Percentiles rank a stretch among this genome's conserved stretches.
Conservation (phyloP, 768 basidiomycete species). For the Russula olivacea region DNA sequence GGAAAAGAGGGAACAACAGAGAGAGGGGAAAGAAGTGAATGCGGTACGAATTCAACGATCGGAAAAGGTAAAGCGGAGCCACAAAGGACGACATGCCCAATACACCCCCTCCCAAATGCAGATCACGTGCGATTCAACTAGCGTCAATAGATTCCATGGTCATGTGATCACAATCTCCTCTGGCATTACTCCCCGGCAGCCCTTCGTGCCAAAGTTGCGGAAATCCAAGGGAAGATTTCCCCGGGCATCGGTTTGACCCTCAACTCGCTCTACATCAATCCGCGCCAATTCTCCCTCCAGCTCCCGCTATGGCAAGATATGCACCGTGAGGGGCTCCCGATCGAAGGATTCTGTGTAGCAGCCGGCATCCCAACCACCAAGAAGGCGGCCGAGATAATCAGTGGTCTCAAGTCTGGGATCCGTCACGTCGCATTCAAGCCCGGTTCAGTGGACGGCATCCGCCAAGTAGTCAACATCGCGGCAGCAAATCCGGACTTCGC, state of each 20-base stretch:
- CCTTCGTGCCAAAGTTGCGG: slow-evolving; percentile 84
- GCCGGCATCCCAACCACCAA: slow-evolving; percentile 92
- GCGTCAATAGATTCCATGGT: no score
- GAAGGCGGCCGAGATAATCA: slow-evolving; percentile 26
- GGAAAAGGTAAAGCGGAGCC: no score
- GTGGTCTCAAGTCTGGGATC: slow-evolving; percentile 74
- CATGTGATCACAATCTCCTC: no score
- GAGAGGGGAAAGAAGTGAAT: no score
- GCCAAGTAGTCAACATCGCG: slow-evolving; percentile 96
- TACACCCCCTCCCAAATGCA: no score
- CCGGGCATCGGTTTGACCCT: slow-evolving; percentile 89
- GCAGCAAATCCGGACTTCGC: slow-evolving; percentile 89
- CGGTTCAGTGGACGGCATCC: slow-evolving; percentile 92
- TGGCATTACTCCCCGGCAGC: slow-evolving; percentile 91
- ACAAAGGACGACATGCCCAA: no score
- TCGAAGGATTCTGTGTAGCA: slow-evolving; percentile 99
- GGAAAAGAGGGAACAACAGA: no score
- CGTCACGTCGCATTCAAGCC: slow-evolving; percentile 98
- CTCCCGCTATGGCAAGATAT: slow-evolving; percentile 97
- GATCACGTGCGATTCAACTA: no score
- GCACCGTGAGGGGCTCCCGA: slow-evolving; percentile 88
- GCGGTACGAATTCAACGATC: no score
- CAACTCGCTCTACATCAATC: slow-evolving; percentile 97
- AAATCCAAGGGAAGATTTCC: slow-evolving; percentile 81
- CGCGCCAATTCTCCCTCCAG: slow-evolving; percentile 95